Evolutionary conservation across 1,284 basidiomycete genomes (phyloP).

Genomic region (Omphalotus olearius): DNA sequence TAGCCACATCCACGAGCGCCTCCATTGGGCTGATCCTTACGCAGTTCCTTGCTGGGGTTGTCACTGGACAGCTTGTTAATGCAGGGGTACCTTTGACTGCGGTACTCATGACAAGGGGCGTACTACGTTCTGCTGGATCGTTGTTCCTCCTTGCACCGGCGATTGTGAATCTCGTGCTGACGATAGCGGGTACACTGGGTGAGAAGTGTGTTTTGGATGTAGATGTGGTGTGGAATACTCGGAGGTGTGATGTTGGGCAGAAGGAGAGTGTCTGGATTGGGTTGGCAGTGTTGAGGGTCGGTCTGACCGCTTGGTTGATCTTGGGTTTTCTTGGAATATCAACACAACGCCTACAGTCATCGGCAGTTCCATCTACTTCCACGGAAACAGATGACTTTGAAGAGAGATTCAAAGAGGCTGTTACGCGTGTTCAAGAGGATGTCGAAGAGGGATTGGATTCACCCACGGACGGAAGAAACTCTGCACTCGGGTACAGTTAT

Average conservation of each 20-base stretch:
- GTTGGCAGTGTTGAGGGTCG: slow-evolving; percentile 45
- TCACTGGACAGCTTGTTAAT: slow-evolving; percentile 36
- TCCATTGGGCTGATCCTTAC: slow-evolving; percentile 50
- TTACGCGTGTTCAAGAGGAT: no score
- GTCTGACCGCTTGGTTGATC: no score
- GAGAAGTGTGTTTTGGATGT: slow-evolving; percentile 55
- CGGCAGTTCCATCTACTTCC: no score
- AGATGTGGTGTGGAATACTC: slow-evolving; percentile 53
- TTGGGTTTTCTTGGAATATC: no score
- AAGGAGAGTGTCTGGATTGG: slow-evolving; percentile 50
- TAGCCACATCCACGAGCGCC: slow-evolving; percentile 58
- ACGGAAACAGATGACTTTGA: no score
- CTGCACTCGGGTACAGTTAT: no score
- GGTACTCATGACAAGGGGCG: slow-evolving; percentile 25
- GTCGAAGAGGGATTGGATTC: no score
- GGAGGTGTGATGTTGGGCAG: slow-evolving; percentile 30
- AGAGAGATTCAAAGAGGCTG: no score
- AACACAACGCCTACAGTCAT: no score
- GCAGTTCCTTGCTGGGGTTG: slow-evolving; percentile 37
- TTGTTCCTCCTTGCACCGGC: slow-evolving; percentile 46
- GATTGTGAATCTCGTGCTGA: slow-evolving; percentile 48
- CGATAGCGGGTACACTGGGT: slow-evolving; percentile 42
- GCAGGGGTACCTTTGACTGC: slow-evolving; percentile 29
- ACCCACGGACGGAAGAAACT: no score
- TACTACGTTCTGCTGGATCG: slow-evolving; percentile 41